Evolutionary conservation across 352 stramenopile genomes (phyloP).

Genomic region (Globisporangium okanoganense): DNA sequence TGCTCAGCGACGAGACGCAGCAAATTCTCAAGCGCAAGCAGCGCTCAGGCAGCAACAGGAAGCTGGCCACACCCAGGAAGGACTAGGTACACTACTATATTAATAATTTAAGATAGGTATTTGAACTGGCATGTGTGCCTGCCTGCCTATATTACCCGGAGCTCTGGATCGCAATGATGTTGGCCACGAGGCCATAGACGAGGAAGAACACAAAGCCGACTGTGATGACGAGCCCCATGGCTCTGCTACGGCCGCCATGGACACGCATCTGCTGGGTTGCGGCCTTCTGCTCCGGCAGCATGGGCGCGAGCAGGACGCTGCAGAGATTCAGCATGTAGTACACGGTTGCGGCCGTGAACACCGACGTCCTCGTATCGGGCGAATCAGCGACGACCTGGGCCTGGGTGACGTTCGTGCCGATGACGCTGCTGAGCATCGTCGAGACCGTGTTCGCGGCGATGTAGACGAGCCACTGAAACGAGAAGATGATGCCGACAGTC

Average conservation of each 20-base stretch:
- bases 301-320: slow-evolving; percentile 17
- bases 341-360: slow-evolving; percentile 17
- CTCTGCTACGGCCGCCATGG: slow-evolving; percentile 25
- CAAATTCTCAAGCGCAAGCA: slow-evolving; percentile 20
- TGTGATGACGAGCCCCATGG: slow-evolving; percentile 24
- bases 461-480: slow-evolving; percentile 36
- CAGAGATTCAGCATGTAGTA: slow-evolving; percentile 32
- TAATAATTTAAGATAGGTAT: not conserved
- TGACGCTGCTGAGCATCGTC: slow-evolving; percentile 22
- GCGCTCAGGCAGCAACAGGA: not conserved
- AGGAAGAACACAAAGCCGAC: slow-evolving; percentile 30
- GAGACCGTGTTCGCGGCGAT: slow-evolving; percentile 25
- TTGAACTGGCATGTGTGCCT: no score
- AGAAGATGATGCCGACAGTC: slow-evolving; percentile 47
- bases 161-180: slow-evolving; percentile 19
- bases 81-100: not conserved
- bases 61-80: not conserved
- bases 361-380: slow-evolving; percentile 17
- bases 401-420: slow-evolving; percentile 18
- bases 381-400: slow-evolving; percentile 24
- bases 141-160: not conserved
- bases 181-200: slow-evolving; percentile 27
- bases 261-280: slow-evolving; percentile 37
- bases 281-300: slow-evolving; percentile 34
- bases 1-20: slow-evolving; percentile 39